These are phyloP conservation scores for Crithidia expoeki DNA, from an alignment of 208 protist species.

Conservation along the genomic window DNA sequence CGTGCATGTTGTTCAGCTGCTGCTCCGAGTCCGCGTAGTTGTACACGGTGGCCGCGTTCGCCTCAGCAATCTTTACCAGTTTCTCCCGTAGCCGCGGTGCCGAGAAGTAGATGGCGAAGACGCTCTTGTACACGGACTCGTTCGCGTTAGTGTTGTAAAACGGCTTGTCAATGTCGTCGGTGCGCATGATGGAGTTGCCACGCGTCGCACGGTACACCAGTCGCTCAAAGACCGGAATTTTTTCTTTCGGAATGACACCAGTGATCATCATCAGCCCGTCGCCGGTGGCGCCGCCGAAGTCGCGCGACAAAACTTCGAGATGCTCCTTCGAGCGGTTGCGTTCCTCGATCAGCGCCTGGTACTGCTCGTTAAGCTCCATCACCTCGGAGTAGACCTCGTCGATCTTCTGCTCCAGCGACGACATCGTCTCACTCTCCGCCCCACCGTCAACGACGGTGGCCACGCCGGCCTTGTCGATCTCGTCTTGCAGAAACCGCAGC, in stretches of 20 bases:
- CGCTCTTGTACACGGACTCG: constrained; percentile 89
- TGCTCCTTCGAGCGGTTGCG: constrained; percentile 83
- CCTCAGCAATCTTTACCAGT: constrained; percentile 96
- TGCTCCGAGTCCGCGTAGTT: constrained; percentile 90
- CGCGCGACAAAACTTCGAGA: constrained; percentile 75
- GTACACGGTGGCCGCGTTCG: constrained; percentile 95
- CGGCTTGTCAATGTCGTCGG: constrained; percentile 85
- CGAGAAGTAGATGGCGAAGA: constrained; percentile 98
- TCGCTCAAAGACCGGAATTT: constrained; percentile 91
- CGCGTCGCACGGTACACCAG: constrained; percentile 95
- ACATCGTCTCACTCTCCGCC: constrained; percentile 75
- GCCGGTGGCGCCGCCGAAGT: constrained; percentile 61
- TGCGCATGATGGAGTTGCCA: constrained; percentile 96
- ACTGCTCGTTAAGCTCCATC: constrained; percentile 89
- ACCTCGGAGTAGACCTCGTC: constrained; percentile 94
- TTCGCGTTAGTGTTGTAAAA: constrained; percentile 89
- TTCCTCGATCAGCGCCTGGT: constrained; percentile 82
- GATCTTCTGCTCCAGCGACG: constrained; percentile 89
- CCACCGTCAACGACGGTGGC: constrained; percentile 45
- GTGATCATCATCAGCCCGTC: constrained; percentile 90
- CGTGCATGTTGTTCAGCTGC: constrained; percentile 76
- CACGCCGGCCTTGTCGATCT: constrained; percentile 53
- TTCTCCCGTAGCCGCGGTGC: constrained; percentile 88
- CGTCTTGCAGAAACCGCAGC: constrained; percentile 91
- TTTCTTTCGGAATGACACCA: constrained; percentile 93